A percentile compares a stretch with the other conserved stretches of the same genome.
These are phyloP conservation scores for Apodospora peruviana DNA, from an alignment of 495 filamentous ascomycete genomes.

Conservation along the genomic window DNA sequence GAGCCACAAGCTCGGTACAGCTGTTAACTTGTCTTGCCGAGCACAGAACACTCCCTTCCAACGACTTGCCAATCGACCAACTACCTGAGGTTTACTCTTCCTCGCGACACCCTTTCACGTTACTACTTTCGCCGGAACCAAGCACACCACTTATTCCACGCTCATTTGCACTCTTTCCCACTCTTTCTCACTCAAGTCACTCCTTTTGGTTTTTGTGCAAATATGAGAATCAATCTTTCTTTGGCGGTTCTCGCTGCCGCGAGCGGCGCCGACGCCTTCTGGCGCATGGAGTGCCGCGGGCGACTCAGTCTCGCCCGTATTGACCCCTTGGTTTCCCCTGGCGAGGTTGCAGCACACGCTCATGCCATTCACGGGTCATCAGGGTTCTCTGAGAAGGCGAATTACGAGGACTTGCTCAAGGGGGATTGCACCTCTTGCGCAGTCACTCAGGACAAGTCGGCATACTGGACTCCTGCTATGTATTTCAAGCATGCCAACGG, in stretches of 20 bases:
- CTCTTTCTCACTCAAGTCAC: slow-evolving; percentile 7
- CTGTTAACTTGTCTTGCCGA: too few relatives aligned
- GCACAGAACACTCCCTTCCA: too few relatives aligned
- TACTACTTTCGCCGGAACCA: too few relatives aligned
- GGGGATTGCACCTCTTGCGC: slow-evolving; percentile 60
- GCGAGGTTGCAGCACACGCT: slow-evolving; percentile 55
- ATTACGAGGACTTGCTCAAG: slow-evolving; percentile 43
- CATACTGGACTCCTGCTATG: slow-evolving; percentile 62
- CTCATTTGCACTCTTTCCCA: neutral
- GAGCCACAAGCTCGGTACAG: too few relatives aligned
- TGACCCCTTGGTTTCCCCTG: slow-evolving; percentile 66
- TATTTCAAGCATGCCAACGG: slow-evolving; percentile 54
- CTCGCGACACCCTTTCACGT: too few relatives aligned
- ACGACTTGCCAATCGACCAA: too few relatives aligned
- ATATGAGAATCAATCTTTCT: slow-evolving; percentile 23
- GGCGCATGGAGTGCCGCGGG: slow-evolving; percentile 78
- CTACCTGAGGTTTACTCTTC: too few relatives aligned
- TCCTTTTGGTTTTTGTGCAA: too few relatives aligned
- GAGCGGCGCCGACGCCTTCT: slow-evolving; percentile 59
- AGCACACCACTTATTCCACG: slow-evolving; percentile 2
- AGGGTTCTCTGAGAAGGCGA: slow-evolving; percentile 46
- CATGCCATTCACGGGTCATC: slow-evolving; percentile 69
- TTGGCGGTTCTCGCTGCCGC: slow-evolving; percentile 22
- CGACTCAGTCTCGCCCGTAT: slow-evolving; percentile 59
- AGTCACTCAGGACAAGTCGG: slow-evolving; percentile 59